Percentiles rank a stretch among this genome's conserved stretches.
These are phyloP conservation scores for Cystofilobasidium macerans DNA, from an alignment of 768 basidiomycete genomes.

Conservation along the genomic window DNA sequence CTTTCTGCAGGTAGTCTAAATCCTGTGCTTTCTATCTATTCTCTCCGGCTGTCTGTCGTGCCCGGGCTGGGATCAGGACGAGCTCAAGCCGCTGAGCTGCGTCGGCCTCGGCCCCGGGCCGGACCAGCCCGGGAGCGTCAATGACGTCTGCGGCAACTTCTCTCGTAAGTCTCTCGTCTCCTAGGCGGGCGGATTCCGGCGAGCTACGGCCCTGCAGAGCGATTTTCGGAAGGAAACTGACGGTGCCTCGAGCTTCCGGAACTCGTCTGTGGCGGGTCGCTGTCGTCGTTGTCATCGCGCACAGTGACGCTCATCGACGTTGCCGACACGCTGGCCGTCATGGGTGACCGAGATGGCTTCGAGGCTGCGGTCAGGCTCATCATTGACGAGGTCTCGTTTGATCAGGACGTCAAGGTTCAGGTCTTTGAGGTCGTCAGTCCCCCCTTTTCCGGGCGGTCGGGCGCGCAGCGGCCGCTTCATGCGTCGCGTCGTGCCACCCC, in stretches of 20 bases:
- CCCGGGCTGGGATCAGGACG: not conserved
- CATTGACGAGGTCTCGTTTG: constrained; percentile 13
- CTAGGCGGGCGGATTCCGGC: not conserved
- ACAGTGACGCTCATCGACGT: constrained; percentile 21
- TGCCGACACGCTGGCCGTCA: constrained; percentile 21
- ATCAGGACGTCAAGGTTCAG: constrained; percentile 20
- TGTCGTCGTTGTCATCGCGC: too few species aligned
- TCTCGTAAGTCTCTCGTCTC: not conserved
- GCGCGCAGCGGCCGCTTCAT: too few species aligned
- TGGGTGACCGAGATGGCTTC: constrained; percentile 19
- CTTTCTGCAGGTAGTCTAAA: too few species aligned
- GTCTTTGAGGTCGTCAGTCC: constrained; percentile 13
- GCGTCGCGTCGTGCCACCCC: too few species aligned
- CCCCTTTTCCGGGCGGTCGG: not conserved
- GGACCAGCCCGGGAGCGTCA: constrained; percentile 6
- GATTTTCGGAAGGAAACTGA: too few species aligned
- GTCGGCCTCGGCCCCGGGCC: not conserved
- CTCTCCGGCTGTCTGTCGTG: not conserved
- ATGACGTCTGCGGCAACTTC: constrained; percentile 24
- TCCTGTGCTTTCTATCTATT: not conserved
- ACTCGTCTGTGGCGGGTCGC: not conserved
- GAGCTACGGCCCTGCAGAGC: too few species aligned
- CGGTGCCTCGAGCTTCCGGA: not conserved
- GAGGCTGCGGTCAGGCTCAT: constrained; percentile 11
- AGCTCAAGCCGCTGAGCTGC: constrained; percentile 22